Base-by-base conservation (phyloP, 2,329 filamentous ascomycete genomes). In the Teratosphaeria gauchensis region DNA sequence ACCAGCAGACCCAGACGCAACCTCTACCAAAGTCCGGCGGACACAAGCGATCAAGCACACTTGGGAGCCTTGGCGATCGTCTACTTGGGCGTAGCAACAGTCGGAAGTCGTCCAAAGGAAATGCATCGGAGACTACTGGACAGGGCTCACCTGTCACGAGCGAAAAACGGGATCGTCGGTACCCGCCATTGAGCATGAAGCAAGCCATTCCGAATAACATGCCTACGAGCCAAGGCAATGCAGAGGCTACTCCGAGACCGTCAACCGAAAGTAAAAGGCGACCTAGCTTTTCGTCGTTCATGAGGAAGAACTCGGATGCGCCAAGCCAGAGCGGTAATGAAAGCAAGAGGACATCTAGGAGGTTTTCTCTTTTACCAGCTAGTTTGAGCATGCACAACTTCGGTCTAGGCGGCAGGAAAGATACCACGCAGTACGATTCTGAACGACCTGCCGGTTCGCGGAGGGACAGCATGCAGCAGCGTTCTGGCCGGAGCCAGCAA, bases 181-280 rank as follows among this genome's bases (percentile, higher is more conserved):
- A 96, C 69, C 92, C 92, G 58, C 92, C 92, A 3, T 88, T 92
- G 54, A 96, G 91, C 76, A 95, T 96, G 90, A 84, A 87, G 62
- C 87, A 87, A 62, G 79, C 84, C 1, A 83, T 88, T 73, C 77
- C 83, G 5, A 80, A 81, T 78, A 35, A 54, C 28, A 3, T 11
- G n/a, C 42, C 42, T n/a, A 48, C 42, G 42, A 33, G 30, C 21
- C 32, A 58, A 14, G 61, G 59, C 33, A 61, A 63, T 31, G 83
- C 84, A 46, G 74, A 84, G 80, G 73, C 79, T 68, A 77, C 75
- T 53, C 72, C 75, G 28, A 70, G 78, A 52, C 74, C 73, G 35
- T 80, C 78, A n/a, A 77, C 71, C 46, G 79, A 81, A 33, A 78
- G 76, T 3, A 73, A 73, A 52, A 73, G 78, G 24, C 73, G 78